Base-by-base conservation (phyloP, 2,329 filamentous ascomycete genomes). In the Pyrenophora graminea region DNA sequence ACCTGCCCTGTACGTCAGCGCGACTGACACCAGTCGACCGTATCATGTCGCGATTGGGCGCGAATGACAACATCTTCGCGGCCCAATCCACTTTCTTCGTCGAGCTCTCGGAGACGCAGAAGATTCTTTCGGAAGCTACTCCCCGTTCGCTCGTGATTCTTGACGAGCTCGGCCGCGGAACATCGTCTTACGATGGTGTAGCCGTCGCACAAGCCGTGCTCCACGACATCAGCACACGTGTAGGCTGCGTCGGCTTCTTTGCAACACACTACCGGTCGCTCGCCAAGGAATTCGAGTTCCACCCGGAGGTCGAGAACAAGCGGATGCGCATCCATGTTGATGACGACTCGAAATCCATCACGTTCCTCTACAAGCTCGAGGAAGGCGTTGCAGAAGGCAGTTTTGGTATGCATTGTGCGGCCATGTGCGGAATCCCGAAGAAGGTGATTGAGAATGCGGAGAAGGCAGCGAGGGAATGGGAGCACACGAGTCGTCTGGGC, bases 41-140 rank as follows among this genome's bases (percentile, higher is more conserved):
- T 47, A 97, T 99, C 79, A 99, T 99, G 94, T 97, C 93, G 8
- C 90, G 94, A 39, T 85, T 99, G 0, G 94, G 94, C 8, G 94
- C 94, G 40, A 96, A 97, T 67, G 94, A 99, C 83, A 97, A 97
- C 74, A 99, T 99, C 64, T 97, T 99, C 70, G 94, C 93, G 1
- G 90, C 93, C 0, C 94, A 99, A 73, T 96, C 90, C 12, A 99
- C 94, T 2, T 99, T 99, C 80, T 97, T 99, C 68, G 93, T 99
- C 23, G 94, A 99, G 74, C 79, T 99, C 2, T 92, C 91, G 0
- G 94, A 99, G 73, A 99, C 94, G 0, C 96, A 97, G 79, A 97
- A 97, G 80, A 99, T 99, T 43, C 81, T 99, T 1, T 86, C 90
- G 0, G 94, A 97, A 76, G 94, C 94, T 0, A 97, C 93, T 0